phyloP scores from a whole-genome alignment of 1,284 basidiomycete species.

The Porogramme epimiltina region DNA sequence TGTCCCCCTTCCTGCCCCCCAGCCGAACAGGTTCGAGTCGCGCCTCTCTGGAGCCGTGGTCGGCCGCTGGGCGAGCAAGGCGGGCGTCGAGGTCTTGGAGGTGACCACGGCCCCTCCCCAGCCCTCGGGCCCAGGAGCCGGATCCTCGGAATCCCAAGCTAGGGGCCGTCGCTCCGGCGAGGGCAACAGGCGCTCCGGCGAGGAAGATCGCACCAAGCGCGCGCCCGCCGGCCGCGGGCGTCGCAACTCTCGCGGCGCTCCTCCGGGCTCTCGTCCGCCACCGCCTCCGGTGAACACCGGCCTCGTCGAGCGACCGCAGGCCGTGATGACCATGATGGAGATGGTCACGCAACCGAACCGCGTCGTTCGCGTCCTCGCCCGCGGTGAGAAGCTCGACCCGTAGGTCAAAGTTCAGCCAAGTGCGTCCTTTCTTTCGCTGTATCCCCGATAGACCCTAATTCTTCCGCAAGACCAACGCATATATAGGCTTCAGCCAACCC shows the following conservation, averaged over 20 bases:
- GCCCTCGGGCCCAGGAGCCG: background rate
- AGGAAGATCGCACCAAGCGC: constrained; percentile 38
- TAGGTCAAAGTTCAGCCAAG: too few species aligned
- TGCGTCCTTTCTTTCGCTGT: too few species aligned
- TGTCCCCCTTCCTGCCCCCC: constrained; percentile 66
- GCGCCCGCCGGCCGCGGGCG: constrained; percentile 26
- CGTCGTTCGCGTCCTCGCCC: constrained; percentile 73
- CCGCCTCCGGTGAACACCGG: constrained; percentile 27
- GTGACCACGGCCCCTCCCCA: constrained; percentile 41
- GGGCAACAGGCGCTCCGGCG: constrained; percentile 29
- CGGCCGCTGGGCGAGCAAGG: constrained; percentile 63
- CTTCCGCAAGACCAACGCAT: too few species aligned
- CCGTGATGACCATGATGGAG: constrained; percentile 76
- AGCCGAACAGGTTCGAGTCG: constrained; percentile 61
- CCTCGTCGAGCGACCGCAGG: constrained; percentile 70
- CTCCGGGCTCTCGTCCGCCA: constrained; percentile 17
- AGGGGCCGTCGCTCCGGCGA: constrained; percentile 28
- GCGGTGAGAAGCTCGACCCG: constrained; percentile 77
- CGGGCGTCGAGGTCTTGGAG: constrained; percentile 57
- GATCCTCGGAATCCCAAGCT: constrained; percentile 11
- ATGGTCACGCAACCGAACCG: constrained; percentile 69
- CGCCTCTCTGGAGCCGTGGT: constrained; percentile 65
- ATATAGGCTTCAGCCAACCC: too few species aligned
- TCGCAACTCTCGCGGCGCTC: constrained; percentile 27
- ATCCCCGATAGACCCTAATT: too few species aligned